phyloP scores from a whole-genome alignment of 768 basidiomycete genomes.

The Trametes cinnabarina region DNA sequence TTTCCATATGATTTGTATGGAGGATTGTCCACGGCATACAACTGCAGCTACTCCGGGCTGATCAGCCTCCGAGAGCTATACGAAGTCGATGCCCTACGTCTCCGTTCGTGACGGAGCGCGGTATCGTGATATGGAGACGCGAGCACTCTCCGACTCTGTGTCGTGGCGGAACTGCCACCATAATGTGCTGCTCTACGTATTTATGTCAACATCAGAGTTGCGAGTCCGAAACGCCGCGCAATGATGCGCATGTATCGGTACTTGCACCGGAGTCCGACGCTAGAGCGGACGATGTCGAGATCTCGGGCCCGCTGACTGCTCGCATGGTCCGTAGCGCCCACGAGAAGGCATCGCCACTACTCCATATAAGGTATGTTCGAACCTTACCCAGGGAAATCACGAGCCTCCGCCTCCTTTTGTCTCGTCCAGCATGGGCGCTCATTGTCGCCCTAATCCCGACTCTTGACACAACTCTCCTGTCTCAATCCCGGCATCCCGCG shows the following conservation, averaged over 20 bases:
- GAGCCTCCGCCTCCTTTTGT: background rate
- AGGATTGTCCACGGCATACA: too few relatives aligned
- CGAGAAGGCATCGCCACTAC: background rate
- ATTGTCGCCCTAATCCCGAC: background rate
- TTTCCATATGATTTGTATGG: too few relatives aligned
- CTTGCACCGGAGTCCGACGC: background rate
- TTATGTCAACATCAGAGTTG: too few relatives aligned
- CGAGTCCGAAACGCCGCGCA: too few relatives aligned
- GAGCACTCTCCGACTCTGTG: too few relatives aligned
- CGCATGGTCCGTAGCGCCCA: background rate
- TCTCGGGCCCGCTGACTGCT: background rate
- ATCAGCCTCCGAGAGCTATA: too few relatives aligned
- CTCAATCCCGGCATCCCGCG: conserved; percentile 4
- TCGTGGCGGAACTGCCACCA: too few relatives aligned
- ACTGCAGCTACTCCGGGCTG: too few relatives aligned
- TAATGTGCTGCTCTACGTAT: too few relatives aligned
- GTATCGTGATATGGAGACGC: too few relatives aligned
- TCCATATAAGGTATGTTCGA: background rate
- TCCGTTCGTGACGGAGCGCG: too few relatives aligned
- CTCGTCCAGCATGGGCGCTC: conserved; percentile 3
- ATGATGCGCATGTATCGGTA: background rate
- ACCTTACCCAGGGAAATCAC: background rate
- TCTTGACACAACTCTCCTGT: conserved; percentile 8
- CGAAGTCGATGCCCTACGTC: too few relatives aligned
- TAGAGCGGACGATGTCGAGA: background rate